Conservation (phyloP, 2,329 filamentous ascomycete genomes). For the Nigrograna mackinnonii region DNA sequence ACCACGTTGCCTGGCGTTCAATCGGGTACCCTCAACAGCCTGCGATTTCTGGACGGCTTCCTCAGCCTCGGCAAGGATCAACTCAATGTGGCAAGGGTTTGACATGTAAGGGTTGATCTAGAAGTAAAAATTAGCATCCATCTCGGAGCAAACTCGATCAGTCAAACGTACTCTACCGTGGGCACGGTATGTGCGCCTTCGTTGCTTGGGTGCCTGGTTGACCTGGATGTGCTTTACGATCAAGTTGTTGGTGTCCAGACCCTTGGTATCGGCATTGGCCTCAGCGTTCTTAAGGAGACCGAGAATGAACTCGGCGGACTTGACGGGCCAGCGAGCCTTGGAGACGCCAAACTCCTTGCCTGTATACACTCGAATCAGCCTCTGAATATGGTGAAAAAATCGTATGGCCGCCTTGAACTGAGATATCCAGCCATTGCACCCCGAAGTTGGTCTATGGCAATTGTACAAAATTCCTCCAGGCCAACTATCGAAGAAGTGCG, state of each 20-base stretch:
- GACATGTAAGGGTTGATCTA: conserved; percentile 99
- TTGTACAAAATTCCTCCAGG: too few relatives aligned
- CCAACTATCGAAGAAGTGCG: too few relatives aligned
- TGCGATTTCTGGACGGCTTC: conserved; percentile 93
- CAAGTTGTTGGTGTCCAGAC: conserved; percentile 84
- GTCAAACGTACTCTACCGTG: conserved; percentile 87
- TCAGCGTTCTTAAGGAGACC: conserved; percentile 71
- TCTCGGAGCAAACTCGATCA: not conserved
- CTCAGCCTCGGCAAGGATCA: conserved; percentile 97
- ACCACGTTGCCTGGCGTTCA: conserved; percentile 93
- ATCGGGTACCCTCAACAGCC: conserved; percentile 65
- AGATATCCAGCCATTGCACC: too few relatives aligned
- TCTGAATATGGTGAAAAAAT: too few relatives aligned
- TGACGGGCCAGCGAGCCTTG: conserved; percentile 98
- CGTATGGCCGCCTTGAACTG: too few relatives aligned
- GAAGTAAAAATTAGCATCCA: conserved; percentile 4
- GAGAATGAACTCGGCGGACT: conserved; percentile 98
- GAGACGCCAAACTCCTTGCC: conserved; percentile 99
- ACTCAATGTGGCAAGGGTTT: conserved; percentile 99
- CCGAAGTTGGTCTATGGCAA: too few relatives aligned
- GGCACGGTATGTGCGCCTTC: conserved; percentile 98
- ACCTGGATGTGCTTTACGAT: conserved; percentile 99
- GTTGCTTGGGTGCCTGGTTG: conserved; percentile 99
- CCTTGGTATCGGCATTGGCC: conserved; percentile 51
- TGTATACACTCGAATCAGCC: conserved; percentile 45